Conservation (phyloP, 345 rosid species). For the Salix exigua region DNA sequence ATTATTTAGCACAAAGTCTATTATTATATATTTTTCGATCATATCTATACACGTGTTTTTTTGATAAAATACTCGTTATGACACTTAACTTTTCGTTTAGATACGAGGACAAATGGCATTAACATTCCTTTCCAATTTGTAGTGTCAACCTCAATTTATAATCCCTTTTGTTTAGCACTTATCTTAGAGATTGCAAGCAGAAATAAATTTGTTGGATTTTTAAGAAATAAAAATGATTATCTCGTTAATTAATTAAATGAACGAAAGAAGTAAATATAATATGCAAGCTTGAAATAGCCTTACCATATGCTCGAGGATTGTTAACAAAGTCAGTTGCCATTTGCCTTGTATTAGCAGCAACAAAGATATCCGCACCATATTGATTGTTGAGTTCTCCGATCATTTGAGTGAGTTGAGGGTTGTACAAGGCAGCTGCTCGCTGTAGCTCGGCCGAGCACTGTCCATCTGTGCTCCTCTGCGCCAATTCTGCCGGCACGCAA, state of each 20-base stretch:
- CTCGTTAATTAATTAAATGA: background rate
- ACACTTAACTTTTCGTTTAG: too few relatives aligned
- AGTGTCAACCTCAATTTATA: too few relatives aligned
- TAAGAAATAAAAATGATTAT: background rate
- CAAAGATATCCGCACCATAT: slow-evolving; percentile 17
- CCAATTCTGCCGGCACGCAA: slow-evolving; percentile 25
- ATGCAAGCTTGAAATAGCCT: background rate
- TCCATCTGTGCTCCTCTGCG: slow-evolving; percentile 10
- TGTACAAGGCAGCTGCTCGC: slow-evolving; percentile 21
- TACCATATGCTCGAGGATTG: slow-evolving; percentile 22
- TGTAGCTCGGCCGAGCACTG: slow-evolving; percentile 13
- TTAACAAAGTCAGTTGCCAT: slow-evolving; percentile 1
- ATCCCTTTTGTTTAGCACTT: too few relatives aligned
- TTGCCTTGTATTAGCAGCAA: slow-evolving; percentile 15
- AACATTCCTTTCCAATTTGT: too few relatives aligned
- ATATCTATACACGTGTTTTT: too few relatives aligned
- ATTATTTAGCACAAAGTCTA: too few relatives aligned
- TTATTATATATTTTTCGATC: too few relatives aligned
- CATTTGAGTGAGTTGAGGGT: slow-evolving; percentile 21
- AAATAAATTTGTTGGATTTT: too few relatives aligned
- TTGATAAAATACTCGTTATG: too few relatives aligned
- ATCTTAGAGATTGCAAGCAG: too few relatives aligned
- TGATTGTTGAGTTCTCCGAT: slow-evolving; percentile 7
- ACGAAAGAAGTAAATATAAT: too few relatives aligned
- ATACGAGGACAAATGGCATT: too few relatives aligned